Percentiles rank a stretch among this genome's conserved stretches.
These are phyloP conservation scores for Melanomma pulvis-pyrius DNA, from an alignment of 495 filamentous ascomycete genomes.

Conservation along the genomic window DNA sequence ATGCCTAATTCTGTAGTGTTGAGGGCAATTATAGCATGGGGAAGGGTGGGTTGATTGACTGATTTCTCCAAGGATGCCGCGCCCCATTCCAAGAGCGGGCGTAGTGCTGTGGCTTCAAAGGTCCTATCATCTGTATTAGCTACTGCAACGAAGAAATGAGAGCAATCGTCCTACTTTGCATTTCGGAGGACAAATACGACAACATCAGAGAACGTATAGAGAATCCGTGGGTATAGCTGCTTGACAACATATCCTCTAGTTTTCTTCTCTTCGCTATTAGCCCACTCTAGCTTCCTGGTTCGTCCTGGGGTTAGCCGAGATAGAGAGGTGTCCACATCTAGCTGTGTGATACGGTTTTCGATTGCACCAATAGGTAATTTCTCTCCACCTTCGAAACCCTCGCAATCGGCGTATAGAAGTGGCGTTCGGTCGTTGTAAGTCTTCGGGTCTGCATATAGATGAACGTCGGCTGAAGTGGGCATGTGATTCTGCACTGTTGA, in stretches of 20 bases:
- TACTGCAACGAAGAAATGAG: neutral
- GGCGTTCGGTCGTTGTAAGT: neutral
- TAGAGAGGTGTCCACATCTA: neutral
- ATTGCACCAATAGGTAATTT: neutral
- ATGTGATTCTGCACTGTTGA: neutral
- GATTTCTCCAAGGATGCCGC: slow-evolving; percentile 36
- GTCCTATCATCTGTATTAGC: slow-evolving; percentile 10
- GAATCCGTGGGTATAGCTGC: slow-evolving; percentile 42
- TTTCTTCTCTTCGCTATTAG: slow-evolving; percentile 1
- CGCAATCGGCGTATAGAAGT: slow-evolving; percentile 25
- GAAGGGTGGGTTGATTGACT: slow-evolving; percentile 25
- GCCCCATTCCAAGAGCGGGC: slow-evolving; percentile 42
- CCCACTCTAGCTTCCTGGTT: slow-evolving; percentile 5
- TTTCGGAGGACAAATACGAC: slow-evolving; percentile 57
- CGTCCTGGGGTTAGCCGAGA: neutral
- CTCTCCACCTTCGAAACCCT: slow-evolving; percentile 18
- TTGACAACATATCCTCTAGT: slow-evolving; percentile 37
- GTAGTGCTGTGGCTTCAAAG: slow-evolving; percentile 35
- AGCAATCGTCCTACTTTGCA: slow-evolving; percentile 46
- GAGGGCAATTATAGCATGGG: slow-evolving; percentile 20
- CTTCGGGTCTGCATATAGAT: slow-evolving; percentile 19
- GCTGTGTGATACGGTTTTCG: neutral
- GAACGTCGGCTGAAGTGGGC: slow-evolving; percentile 24
- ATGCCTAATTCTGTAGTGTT: slow-evolving; percentile 10
- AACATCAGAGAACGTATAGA: slow-evolving; percentile 58